Percentiles rank a stretch among this genome's conserved stretches.
phyloP scores from a whole-genome alignment of 352 stramenopile genomes.

The Phytophthora ohioensis region DNA sequence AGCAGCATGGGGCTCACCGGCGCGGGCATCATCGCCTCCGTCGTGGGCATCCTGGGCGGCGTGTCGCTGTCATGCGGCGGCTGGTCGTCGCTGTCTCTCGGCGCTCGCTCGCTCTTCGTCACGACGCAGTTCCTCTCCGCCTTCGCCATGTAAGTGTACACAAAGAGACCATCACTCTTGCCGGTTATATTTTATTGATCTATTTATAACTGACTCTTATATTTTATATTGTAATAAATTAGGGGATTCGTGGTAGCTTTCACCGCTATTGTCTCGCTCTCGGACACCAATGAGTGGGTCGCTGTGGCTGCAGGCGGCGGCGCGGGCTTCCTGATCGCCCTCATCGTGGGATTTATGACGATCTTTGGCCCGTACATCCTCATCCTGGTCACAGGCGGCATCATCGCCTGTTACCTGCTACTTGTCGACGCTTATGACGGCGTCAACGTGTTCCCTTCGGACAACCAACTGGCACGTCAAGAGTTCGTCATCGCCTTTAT shows the following conservation, averaged over 20 bases:
- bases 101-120: slow-evolving; percentile 84
- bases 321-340: slow-evolving; percentile 66
- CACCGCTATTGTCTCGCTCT: slow-evolving; percentile 69
- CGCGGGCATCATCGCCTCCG: slow-evolving; percentile 76
- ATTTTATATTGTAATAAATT: slow-evolving; percentile 11
- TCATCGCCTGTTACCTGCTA: slow-evolving; percentile 80
- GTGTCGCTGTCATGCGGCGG: slow-evolving; percentile 87
- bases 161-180: slow-evolving; percentile 26
- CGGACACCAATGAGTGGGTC: slow-evolving; percentile 82
- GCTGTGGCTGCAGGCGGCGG: slow-evolving; percentile 67
- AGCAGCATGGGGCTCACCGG: slow-evolving; percentile 57
- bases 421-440: slow-evolving; percentile 81
- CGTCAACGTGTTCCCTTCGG: slow-evolving; percentile 65
- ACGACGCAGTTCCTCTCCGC: slow-evolving; percentile 84
- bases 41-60: slow-evolving; percentile 82
- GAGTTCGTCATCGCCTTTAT: slow-evolving; percentile 91
- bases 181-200: neutral
- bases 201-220: slow-evolving; percentile 25
- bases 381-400: slow-evolving; percentile 67
- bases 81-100: slow-evolving; percentile 88
- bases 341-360: slow-evolving; percentile 83
- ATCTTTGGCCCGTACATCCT: slow-evolving; percentile 74
- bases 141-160: slow-evolving; percentile 80
- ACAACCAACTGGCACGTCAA: slow-evolving; percentile 85
- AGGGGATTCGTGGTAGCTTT: slow-evolving; percentile 80